Evolutionary conservation across 75 land plant species (phyloP).

Genomic region (Cunninghamia lanceolata): DNA sequence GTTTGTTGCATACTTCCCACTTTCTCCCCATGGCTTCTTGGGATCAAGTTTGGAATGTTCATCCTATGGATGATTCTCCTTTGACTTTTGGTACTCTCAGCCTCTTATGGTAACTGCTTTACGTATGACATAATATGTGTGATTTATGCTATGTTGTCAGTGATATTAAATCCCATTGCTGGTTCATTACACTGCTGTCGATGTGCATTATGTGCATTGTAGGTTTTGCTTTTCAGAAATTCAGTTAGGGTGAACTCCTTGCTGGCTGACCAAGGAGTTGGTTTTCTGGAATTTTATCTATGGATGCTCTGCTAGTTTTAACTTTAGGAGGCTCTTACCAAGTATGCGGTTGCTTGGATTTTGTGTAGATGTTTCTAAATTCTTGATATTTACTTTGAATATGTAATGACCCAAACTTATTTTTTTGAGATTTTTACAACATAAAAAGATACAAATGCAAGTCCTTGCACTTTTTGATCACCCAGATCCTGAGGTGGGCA

Average conservation of each 20-base stretch:
- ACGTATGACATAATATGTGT: not conserved
- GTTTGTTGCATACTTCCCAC: not conserved
- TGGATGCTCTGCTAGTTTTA: not conserved
- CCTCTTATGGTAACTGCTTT: not conserved
- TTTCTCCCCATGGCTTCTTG: not conserved
- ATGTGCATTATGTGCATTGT: not conserved
- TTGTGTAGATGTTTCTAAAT: not conserved
- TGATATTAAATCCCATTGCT: not conserved
- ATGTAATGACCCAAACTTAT: too few species aligned
- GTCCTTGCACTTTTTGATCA: too few species aligned
- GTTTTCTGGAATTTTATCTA: not conserved
- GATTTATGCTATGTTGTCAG: not conserved
- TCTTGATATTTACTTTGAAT: not conserved
- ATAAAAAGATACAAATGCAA: too few species aligned
- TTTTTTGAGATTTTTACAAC: too few species aligned
- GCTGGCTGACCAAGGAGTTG: not conserved
- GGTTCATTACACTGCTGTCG: not conserved
- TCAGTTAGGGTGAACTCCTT: not conserved
- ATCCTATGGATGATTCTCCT: not conserved
- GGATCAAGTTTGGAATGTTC: not conserved
- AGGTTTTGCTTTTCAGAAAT: not conserved
- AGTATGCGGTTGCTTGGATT: not conserved
- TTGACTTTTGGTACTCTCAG: not conserved
- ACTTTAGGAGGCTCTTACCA: not conserved
- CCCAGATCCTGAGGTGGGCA: too few species aligned